Percentiles rank a stretch among this genome's conserved stretches.
These are phyloP conservation scores for Arthrobotrys musiformis DNA, from an alignment of 2,329 filamentous ascomycete species.

Conservation along the genomic window DNA sequence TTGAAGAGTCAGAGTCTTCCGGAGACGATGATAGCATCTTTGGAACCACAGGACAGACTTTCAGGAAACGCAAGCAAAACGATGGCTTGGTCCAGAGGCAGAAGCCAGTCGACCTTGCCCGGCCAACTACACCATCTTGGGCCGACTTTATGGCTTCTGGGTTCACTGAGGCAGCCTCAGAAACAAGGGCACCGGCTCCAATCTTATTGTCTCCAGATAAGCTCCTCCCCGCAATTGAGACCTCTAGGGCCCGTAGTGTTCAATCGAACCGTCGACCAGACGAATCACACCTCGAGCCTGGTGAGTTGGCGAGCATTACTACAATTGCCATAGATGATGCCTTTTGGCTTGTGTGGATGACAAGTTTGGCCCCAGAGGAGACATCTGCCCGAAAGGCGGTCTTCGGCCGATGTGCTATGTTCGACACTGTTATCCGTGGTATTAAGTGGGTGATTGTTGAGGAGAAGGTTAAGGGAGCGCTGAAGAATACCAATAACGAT, in stretches of 20 bases:
- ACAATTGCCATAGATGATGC: constrained; percentile 88
- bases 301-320: constrained; percentile 91
- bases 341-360: constrained; percentile 99
- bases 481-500: constrained; percentile 77
- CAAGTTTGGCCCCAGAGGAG: constrained; percentile 90
- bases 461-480: constrained; percentile 93
- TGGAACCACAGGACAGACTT: constrained; percentile 70
- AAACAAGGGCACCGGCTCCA: constrained; percentile 72
- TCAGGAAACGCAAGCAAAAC: constrained; percentile 64
- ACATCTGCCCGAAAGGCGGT: constrained; percentile 85
- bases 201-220: constrained; percentile 91
- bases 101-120: constrained; percentile 70
- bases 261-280: constrained; percentile 83
- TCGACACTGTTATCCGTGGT: constrained; percentile 84
- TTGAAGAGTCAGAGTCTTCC: constrained; percentile 69
- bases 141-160: constrained; percentile 96
- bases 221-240: constrained; percentile 83
- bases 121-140: constrained; percentile 97
- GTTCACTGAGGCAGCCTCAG: constrained; percentile 78
- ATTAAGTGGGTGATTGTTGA: constrained; percentile 82
- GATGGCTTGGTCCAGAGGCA: constrained; percentile 27
- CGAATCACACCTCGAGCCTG: constrained; percentile 79
- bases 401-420: constrained; percentile 90
- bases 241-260: constrained; percentile 79
- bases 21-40: constrained; percentile 65